These are phyloP conservation scores for Melaleuca alternifolia DNA, from an alignment of 345 rosid species.

Conservation along the genomic window DNA sequence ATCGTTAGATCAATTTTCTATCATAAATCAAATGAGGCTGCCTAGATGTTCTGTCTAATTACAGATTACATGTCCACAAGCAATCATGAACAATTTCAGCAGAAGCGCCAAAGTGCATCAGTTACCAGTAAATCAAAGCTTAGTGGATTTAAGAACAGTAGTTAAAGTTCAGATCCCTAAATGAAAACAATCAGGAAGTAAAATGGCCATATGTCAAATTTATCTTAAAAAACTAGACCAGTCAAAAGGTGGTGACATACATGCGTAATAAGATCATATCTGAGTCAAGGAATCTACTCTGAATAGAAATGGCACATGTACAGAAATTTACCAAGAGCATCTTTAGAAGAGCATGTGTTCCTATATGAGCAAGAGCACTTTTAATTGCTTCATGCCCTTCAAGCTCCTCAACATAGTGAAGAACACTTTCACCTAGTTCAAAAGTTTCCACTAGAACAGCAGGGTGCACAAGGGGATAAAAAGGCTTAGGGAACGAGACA, in stretches of 20 bases:
- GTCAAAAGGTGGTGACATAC: background rate
- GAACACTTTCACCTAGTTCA: slow-evolving; percentile 90
- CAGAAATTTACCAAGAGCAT: slow-evolving; percentile 77
- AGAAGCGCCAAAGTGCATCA: background rate
- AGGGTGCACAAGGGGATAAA: slow-evolving; percentile 92
- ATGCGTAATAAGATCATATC: background rate
- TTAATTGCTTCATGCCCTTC: slow-evolving; percentile 59
- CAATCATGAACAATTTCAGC: background rate
- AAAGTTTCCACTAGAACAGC: slow-evolving; percentile 92
- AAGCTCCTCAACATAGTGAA: slow-evolving; percentile 70
- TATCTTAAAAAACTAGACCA: background rate
- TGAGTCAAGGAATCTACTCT: slow-evolving; percentile 5
- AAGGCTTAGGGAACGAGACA: slow-evolving; percentile 98
- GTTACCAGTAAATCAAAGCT: background rate
- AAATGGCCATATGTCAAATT: background rate
- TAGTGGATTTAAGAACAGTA: background rate
- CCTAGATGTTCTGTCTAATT: background rate
- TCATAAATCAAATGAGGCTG: background rate
- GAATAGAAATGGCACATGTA: background rate
- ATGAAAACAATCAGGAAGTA: background rate
- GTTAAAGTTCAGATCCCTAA: background rate
- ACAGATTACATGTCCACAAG: background rate
- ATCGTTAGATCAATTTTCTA: background rate
- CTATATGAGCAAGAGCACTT: slow-evolving; percentile 83
- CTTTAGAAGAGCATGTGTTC: slow-evolving; percentile 94